Percentiles rank a stretch among this genome's conserved stretches.
These are phyloP conservation scores for Arthrocladium fulminans DNA, from an alignment of 2,329 filamentous ascomycete genomes.

Conservation along the genomic window DNA sequence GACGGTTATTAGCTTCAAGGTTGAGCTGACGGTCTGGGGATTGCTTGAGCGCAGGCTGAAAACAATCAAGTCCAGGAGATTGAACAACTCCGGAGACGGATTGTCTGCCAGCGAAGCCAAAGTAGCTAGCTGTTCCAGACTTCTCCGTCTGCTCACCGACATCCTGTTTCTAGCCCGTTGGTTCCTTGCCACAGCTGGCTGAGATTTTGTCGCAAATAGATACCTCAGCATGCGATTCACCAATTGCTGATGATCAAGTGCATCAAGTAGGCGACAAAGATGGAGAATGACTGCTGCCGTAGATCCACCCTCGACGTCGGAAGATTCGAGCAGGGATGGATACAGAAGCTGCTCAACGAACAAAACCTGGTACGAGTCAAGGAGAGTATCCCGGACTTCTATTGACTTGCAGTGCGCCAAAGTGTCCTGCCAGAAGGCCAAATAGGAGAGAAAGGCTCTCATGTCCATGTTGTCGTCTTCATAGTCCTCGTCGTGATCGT, in stretches of 20 bases:
- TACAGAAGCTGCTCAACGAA: conserved; percentile 95
- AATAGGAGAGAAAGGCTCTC: conserved; percentile 85
- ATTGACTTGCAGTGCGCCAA: conserved; percentile 87
- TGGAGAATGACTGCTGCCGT: conserved; percentile 95
- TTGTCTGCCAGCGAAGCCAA: conserved; percentile 66
- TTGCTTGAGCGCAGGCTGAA: conserved; percentile 78
- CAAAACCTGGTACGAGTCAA: conserved; percentile 95
- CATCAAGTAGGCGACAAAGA: conserved; percentile 79
- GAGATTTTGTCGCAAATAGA: conserved; percentile 58
- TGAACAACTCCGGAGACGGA: conserved; percentile 80
- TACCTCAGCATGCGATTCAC: conserved; percentile 91
- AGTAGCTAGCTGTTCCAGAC: conserved; percentile 74
- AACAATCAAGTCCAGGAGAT: conserved; percentile 80
- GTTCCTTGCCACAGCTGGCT: conserved; percentile 30
- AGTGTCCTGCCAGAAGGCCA: conserved; percentile 97
- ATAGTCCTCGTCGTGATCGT: conserved; percentile 66
- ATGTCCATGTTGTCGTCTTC: conserved; percentile 75
- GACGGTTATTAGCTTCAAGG: conserved; percentile 75
- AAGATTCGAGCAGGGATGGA: conserved; percentile 90
- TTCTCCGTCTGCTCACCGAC: conserved; percentile 66
- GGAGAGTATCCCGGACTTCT: conserved; percentile 82
- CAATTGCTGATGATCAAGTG: conserved; percentile 85
- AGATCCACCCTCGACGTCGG: conserved; percentile 91
- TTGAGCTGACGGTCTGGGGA: conserved; percentile 80
- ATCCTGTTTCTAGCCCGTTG: conserved; percentile 52